phyloP scores from a whole-genome alignment of 139 green algal species.

The Diplosphaera chodatii region DNA sequence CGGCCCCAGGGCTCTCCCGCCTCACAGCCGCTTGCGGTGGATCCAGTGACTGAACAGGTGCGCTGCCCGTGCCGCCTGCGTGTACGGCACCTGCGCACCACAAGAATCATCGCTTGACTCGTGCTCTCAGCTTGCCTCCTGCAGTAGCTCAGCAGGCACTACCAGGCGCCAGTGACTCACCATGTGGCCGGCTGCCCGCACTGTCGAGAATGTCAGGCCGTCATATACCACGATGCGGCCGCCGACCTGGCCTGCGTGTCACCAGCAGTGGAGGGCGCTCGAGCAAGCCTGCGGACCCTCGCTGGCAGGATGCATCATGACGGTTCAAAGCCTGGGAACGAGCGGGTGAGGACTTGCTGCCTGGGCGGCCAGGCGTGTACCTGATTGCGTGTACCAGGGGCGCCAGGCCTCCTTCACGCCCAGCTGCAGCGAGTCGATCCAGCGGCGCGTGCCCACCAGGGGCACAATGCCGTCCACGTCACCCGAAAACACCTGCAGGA shows the following conservation, averaged over 20 bases:
- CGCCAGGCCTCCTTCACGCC: constrained; percentile 21
- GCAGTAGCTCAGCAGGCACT: too few species aligned
- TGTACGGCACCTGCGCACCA: constrained; percentile 45
- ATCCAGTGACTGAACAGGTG: constrained; percentile 45
- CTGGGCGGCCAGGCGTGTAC: background rate
- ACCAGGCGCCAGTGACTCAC: constrained; percentile 12
- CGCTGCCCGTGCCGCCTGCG: constrained; percentile 39
- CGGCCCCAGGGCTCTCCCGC: too few species aligned
- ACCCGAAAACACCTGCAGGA: constrained; percentile 45
- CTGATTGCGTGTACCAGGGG: constrained; percentile 22
- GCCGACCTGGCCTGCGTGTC: constrained; percentile 38
- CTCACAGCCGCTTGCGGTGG: constrained; percentile 10
- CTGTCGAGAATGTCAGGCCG: constrained; percentile 66
- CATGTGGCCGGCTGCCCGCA: constrained; percentile 66
- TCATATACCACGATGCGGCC: constrained; percentile 49
- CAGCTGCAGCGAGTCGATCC: constrained; percentile 42
- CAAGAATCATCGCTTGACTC: too few species aligned
- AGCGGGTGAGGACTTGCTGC: too few species aligned
- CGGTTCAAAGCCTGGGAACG: too few species aligned
- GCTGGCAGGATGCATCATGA: too few species aligned
- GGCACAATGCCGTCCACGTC: constrained; percentile 76
- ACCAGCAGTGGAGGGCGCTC: too few species aligned
- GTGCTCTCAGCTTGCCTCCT: too few species aligned
- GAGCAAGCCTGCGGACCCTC: too few species aligned
- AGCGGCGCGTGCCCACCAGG: constrained; percentile 47